Percentiles rank a stretch among this genome's conserved stretches.
phyloP scores from a whole-genome alignment of 495 filamentous ascomycete genomes.

The Talaromyces stipitatus region DNA sequence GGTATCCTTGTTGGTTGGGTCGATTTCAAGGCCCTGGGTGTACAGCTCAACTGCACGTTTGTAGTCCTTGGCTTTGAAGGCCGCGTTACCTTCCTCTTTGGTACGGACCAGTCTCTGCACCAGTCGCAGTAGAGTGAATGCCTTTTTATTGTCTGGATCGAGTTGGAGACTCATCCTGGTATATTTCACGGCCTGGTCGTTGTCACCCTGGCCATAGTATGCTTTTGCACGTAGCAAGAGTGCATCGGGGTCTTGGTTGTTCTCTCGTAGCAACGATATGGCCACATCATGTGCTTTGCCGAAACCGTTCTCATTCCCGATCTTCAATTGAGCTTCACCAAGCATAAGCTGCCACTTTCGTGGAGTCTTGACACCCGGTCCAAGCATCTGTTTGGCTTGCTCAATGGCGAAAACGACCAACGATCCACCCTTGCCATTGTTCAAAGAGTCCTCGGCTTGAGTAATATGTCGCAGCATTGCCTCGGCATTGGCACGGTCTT shows the following conservation, averaged over 20 bases:
- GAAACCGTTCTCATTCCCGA: slow-evolving; percentile 80
- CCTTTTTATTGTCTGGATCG: slow-evolving; percentile 85
- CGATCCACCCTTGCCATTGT: slow-evolving; percentile 65
- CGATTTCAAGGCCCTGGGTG: slow-evolving; percentile 73
- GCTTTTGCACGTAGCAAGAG: slow-evolving; percentile 82
- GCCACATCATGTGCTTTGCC: slow-evolving; percentile 90
- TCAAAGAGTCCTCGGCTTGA: slow-evolving; percentile 70
- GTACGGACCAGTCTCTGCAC: slow-evolving; percentile 86
- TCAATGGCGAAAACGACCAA: slow-evolving; percentile 92
- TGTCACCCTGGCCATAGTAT: slow-evolving; percentile 85
- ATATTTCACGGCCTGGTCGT: slow-evolving; percentile 88
- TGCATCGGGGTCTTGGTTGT: slow-evolving; percentile 88
- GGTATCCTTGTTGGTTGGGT: slow-evolving; percentile 82
- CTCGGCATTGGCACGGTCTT: slow-evolving; percentile 70
- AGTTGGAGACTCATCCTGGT: slow-evolving; percentile 83
- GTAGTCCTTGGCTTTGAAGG: slow-evolving; percentile 79
- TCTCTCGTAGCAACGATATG: slow-evolving; percentile 74
- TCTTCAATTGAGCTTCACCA: slow-evolving; percentile 90
- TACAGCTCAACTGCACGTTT: slow-evolving; percentile 78
- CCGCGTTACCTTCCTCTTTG: slow-evolving; percentile 87
- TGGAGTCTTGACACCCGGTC: slow-evolving; percentile 62
- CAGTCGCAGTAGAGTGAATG: slow-evolving; percentile 72
- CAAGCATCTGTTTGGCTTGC: slow-evolving; percentile 74
- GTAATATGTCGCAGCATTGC: slow-evolving; percentile 77
- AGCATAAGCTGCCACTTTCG: slow-evolving; percentile 90